Conservation (phyloP, 2,329 filamentous ascomycete species). For the Xylaria sp. region DNA sequence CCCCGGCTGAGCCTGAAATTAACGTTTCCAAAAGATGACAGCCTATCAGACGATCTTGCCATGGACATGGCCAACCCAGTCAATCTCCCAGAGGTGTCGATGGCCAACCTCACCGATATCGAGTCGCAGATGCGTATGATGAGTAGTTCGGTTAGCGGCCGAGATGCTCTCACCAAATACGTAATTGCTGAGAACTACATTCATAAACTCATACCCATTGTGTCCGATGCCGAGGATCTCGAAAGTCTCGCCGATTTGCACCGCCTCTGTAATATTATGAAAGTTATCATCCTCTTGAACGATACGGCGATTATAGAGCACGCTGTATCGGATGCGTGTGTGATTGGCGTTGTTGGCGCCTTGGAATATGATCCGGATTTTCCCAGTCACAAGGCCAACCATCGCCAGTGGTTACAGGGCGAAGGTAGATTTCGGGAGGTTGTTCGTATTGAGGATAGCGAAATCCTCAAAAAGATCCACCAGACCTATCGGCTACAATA, state of each 20-base stretch:
- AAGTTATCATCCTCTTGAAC: slow-evolving; percentile 91
- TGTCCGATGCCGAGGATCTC: slow-evolving; percentile 88
- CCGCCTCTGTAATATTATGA: slow-evolving; percentile 96
- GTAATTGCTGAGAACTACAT: slow-evolving; percentile 88
- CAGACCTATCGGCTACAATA: slow-evolving; percentile 96
- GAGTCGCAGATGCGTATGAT: slow-evolving; percentile 83
- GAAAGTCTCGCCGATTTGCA: slow-evolving; percentile 88
- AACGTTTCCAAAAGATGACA: slow-evolving; percentile 69
- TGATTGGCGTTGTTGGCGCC: slow-evolving; percentile 91
- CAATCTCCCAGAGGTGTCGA: slow-evolving; percentile 76
- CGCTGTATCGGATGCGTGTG: slow-evolving; percentile 85
- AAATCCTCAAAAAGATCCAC: slow-evolving; percentile 88
- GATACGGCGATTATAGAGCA: slow-evolving; percentile 94
- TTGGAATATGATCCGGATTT: slow-evolving; percentile 99
- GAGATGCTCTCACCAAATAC: slow-evolving; percentile 86
- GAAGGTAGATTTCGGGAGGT: slow-evolving; percentile 95
- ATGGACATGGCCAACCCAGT: slow-evolving; percentile 76
- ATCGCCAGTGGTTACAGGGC: slow-evolving; percentile 89
- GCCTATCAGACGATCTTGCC: slow-evolving; percentile 81
- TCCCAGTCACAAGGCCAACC: slow-evolving; percentile 95
- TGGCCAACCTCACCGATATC: slow-evolving; percentile 84
- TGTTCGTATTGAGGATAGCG: slow-evolving; percentile 83
- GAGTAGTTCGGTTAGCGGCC: slow-evolving; percentile 73
- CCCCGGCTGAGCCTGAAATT: slow-evolving; percentile 31
- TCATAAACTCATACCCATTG: slow-evolving; percentile 80